Evolutionary conservation across 1,139 yeast genomes (phyloP).

Genomic region (Arxiozyma heterogenica): DNA sequence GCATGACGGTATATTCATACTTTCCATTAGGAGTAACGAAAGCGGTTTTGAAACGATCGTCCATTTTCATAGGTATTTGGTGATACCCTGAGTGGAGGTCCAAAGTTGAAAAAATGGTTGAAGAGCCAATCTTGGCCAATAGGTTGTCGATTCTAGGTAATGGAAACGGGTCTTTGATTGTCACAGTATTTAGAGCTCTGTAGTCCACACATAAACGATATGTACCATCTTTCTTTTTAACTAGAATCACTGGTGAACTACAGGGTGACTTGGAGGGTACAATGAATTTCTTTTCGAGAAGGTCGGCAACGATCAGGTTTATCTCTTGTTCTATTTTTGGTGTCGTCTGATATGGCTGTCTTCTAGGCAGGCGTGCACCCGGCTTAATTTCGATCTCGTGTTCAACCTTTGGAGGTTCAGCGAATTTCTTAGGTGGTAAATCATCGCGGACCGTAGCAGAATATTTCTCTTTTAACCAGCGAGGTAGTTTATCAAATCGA

Average conservation of each 20-base stretch:
- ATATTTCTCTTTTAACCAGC: background rate
- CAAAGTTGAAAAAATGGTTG: conserved; percentile 7
- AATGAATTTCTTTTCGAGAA: conserved; percentile 13
- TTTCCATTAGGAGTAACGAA: conserved; percentile 13
- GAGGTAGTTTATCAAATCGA: background rate
- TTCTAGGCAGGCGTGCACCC: conserved; percentile 3
- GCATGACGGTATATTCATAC: conserved; percentile 11
- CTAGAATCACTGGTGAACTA: conserved; percentile 18
- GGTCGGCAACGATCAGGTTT: conserved; percentile 7
- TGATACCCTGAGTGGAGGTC: conserved; percentile 13
- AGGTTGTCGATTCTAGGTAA: conserved; percentile 19
- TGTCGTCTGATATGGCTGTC: conserved; percentile 7
- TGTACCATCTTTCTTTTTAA: conserved; percentile 19
- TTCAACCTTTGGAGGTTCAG: background rate
- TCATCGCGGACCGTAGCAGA: conserved; percentile 1
- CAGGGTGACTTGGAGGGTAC: conserved; percentile 15
- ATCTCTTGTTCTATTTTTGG: conserved; percentile 6
- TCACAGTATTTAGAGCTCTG: conserved; percentile 18
- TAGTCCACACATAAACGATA: conserved; percentile 24
- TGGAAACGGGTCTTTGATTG: conserved; percentile 20
- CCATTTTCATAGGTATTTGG: conserved; percentile 11
- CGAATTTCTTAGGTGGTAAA: background rate
- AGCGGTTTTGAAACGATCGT: conserved; percentile 10
- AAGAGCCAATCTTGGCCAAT: conserved; percentile 7
- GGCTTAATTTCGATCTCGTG: conserved; percentile 5